A percentile compares a stretch with the other conserved stretches of the same genome.
phyloP scores from a whole-genome alignment of 345 rosid species.

The Populus alba region DNA sequence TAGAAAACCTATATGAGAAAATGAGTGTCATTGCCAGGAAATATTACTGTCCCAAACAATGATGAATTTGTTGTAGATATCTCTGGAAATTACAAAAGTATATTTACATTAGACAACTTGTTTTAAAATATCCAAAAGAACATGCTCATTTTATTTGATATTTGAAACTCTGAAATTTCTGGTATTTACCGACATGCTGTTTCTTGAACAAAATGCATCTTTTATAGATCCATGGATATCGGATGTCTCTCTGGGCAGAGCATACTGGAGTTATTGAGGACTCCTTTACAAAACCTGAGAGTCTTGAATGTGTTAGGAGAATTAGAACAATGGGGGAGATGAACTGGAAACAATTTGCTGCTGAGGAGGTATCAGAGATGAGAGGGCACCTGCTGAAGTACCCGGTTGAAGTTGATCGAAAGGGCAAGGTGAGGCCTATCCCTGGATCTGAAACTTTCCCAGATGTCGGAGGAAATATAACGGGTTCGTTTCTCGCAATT shows the following conservation, averaged over 20 bases:
- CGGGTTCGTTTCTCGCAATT: slow-evolving; percentile 71
- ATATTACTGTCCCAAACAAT: not conserved
- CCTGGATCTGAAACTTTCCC: slow-evolving; percentile 71
- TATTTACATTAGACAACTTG: not conserved
- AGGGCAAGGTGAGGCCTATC: slow-evolving; percentile 78
- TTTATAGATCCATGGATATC: slow-evolving; percentile 71
- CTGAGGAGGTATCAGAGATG: slow-evolving; percentile 71
- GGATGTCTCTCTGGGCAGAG: slow-evolving; percentile 98
- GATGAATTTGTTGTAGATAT: not conserved
- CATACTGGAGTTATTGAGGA: slow-evolving; percentile 66
- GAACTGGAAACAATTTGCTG: slow-evolving; percentile 73
- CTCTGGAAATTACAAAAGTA: not conserved
- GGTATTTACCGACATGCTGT: not conserved
- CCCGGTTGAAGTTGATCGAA: slow-evolving; percentile 73
- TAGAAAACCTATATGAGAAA: not conserved
- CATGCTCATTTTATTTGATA: not conserved
- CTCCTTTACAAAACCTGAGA: slow-evolving; percentile 59
- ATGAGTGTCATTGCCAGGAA: not conserved
- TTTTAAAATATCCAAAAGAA: not conserved
- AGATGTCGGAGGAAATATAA: slow-evolving; percentile 78
- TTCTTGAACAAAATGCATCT: slow-evolving; percentile 3
- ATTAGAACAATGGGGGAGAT: slow-evolving; percentile 54
- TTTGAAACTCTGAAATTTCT: not conserved
- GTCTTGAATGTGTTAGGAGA: slow-evolving; percentile 74
- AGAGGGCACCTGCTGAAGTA: slow-evolving; percentile 80